Base-by-base conservation (phyloP, 2,329 filamentous ascomycete genomes). In the Sporothrix phasma region DNA sequence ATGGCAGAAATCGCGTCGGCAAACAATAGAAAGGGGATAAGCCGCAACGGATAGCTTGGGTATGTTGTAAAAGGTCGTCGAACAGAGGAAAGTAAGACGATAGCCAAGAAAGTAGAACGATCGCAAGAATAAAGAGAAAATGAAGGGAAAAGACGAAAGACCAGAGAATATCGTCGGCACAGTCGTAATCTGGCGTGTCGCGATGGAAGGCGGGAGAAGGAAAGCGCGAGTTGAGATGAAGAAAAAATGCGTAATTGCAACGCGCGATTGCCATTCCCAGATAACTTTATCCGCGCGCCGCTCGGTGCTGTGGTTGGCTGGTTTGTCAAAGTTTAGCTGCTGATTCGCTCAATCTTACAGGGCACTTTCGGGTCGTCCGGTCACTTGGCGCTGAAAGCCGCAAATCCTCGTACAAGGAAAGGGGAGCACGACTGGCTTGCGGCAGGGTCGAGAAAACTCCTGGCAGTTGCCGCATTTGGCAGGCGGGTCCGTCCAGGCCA, bases 281-380 rank as follows among this genome's bases (percentile, higher is more conserved):
- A 17, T n/a, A 49, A 34, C 26, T 37, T 37, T 54, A 37, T 37
- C 31, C 49, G 49, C 49, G 49, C 49, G 29, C 49, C 31, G n/a
- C 49, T 19, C 49, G 5, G 49, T 13, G 7, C 29, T 53, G 51
- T 37, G 31, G 11, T 56, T 56, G 51, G 51, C 31, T 39, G n/a
- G n/a, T n/a, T n/a, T n/a, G n/a, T n/a, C n/a, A n/a, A n/a, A n/a
- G n/a, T n/a, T n/a, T n/a, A n/a, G n/a, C n/a, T n/a, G n/a, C n/a
- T n/a, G n/a, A n/a, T 7, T 46, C 19, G 24, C 31, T 31, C 26
- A 41, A n/a, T n/a, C n/a, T 41, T 58, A 43, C 37, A 58, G 54
- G 5, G 22, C 31, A 11, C n/a, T 26, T 61, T 63, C 62, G 62
- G 62, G 51, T 49, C 34, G 29, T 10, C 62, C 62, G 62, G 62